Percentiles rank a stretch among this genome's conserved stretches.
These are phyloP conservation scores for Mortierella sp. DNA, from an alignment of 371 early-diverging fungal genomes.

Conservation along the genomic window DNA sequence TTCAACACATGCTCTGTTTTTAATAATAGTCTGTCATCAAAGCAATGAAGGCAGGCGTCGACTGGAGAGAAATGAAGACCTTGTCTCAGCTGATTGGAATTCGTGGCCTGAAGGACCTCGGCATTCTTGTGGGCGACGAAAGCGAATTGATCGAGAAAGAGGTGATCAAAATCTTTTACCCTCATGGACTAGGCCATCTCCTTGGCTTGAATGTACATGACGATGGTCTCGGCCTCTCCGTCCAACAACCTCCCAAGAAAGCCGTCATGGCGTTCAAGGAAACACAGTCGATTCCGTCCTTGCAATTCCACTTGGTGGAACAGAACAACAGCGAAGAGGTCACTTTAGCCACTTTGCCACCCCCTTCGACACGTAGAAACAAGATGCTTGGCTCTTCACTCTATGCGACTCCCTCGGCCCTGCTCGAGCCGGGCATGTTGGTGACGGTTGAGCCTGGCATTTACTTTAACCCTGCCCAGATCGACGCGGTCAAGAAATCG, in stretches of 20 bases:
- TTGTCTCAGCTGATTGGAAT: constrained; percentile 77
- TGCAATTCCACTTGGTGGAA: constrained; percentile 18
- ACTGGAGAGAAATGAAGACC: constrained; percentile 88
- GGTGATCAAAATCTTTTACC: constrained; percentile 89
- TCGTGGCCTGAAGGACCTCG: constrained; percentile 77
- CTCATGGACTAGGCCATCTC: constrained; percentile 82
- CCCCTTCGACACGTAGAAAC: constrained; percentile 40
- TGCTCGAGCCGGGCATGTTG: constrained; percentile 81
- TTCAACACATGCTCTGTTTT: not conserved
- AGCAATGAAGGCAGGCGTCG: constrained; percentile 75
- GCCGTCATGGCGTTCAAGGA: not conserved
- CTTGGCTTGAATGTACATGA: constrained; percentile 89
- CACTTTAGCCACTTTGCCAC: constrained; percentile 10
- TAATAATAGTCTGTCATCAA: constrained; percentile 56
- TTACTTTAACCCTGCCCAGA: constrained; percentile 69
- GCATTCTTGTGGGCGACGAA: constrained; percentile 76
- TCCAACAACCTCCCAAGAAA: constrained; percentile 17
- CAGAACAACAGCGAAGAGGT: not conserved
- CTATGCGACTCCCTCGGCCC: constrained; percentile 79
- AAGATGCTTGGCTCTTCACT: constrained; percentile 59
- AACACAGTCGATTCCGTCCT: constrained; percentile 5
- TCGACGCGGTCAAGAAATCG: constrained; percentile 53
- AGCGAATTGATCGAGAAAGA: constrained; percentile 72
- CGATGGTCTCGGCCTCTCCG: constrained; percentile 60
- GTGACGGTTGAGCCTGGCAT: constrained; percentile 96